Base-by-base conservation (phyloP, 2,329 filamentous ascomycete species). In the Byssoonygena ceratinophila region DNA sequence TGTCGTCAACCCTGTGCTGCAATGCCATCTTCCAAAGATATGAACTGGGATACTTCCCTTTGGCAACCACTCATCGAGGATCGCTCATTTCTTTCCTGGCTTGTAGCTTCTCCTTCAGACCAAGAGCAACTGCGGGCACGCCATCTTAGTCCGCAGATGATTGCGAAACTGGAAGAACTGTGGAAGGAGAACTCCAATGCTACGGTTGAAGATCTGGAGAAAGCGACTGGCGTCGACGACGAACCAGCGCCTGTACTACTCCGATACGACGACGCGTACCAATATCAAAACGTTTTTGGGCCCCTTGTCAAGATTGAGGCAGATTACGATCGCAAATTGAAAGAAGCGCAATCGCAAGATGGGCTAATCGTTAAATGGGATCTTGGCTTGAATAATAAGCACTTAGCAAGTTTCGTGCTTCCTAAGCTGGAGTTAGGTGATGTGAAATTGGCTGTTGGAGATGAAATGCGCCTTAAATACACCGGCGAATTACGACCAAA, bases 61-160 rank as follows among this genome's bases (percentile, higher is more conserved):
- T 98, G 92, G 92, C 90, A 97, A 67, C 92, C 92, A 11, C 76
- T 98, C 54, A 97, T 98, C 59, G 90, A 96, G 69, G 92, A 98
- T 65, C 87, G 92, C 46, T 92, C 89, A 14, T 98, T 98, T 66
- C 72, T 98, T 34, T 79, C 85, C 36, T 98, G 92, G 92, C 85
- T 98, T 22, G 91, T 98, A 6, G 81, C 83, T 43, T 77, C 85
- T 8, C 92, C 92, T 1, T 87, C 86, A 31, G 94, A 98, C 65
- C 87, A 92, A 60, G 92, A 98, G 71, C 92, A 97, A 70, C 83
- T 98, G 56, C 88, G 92, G 54, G 92, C 91, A 52, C 83, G 92
- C 59, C 92, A 98, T 66, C 74, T 98, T 53, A 91, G 87, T 50
- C 88, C 90, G 29, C 90, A 94, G 61, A 88, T 94, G 74, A 97